Base-by-base conservation (phyloP, 495 filamentous ascomycete species). In the Xanthoparmelia taractica region DNA sequence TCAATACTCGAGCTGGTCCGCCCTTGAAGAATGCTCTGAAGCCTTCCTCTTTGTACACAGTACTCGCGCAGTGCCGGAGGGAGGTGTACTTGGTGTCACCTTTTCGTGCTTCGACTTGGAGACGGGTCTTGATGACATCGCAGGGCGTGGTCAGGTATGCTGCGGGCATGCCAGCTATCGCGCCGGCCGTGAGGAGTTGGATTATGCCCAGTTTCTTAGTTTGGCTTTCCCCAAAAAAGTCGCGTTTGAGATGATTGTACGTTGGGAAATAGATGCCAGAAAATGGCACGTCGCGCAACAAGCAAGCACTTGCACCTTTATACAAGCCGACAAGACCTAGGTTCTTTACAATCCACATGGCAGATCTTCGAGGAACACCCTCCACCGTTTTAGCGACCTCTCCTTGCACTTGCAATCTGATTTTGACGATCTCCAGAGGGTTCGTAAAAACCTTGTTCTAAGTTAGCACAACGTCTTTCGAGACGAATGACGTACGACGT, bases 231-330 rank as follows among this genome's bases (percentile, higher is more conserved):
- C 94, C 94, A 69, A 97, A 97, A 71, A 89, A 80, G 75, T 96
- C 94, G 69, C 84, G 82, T 80, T 98, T 98, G 59, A 98, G 77
- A 73, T 98, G 94, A 65, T 84, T 86, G 77, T 98, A 98, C 27
- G 90, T 89, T 13, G 95, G 93, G 85, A 98, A 98, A 78, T 98
- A 98, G 71, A 98, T 98, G 63, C 91, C 92, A 52, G 92, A 96
- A 80, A 98, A 98, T 4, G 94, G 94, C 8, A 97, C 90, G 73
- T 97, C 94, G 62, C 94, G 92, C 27, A 97, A 84, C 67, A 98
- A 79, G 74, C 94, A 98, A 15, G 95, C 94, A 48, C 85, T 91
- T n/a, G 95, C 94, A 57, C 94, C 95, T 80, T 95, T 97, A 80
- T 98, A 98, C 65, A 98, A 78, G 36, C 94, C 94, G 52, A 96